A percentile compares a stretch with the other conserved stretches of the same genome.
Evolutionary conservation across 2,329 filamentous ascomycete genomes (phyloP).

Genomic region (Apiospora arundinis): DNA sequence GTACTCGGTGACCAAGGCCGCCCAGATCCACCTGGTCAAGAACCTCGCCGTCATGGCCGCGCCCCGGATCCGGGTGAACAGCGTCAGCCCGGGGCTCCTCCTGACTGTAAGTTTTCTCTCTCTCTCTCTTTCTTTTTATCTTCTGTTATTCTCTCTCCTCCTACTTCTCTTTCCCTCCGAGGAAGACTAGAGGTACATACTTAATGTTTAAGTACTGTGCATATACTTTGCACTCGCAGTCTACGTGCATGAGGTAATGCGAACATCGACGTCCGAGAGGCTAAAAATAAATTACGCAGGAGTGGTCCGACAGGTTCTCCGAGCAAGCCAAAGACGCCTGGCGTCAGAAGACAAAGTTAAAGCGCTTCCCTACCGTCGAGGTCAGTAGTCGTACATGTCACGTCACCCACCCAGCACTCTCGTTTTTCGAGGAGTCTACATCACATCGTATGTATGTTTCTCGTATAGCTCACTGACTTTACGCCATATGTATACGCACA

Average conservation of each 20-base stretch:
- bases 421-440: too few relatives aligned
- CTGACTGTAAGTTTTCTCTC: conserved; percentile 46
- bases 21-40: conserved; percentile 66
- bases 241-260: too few relatives aligned
- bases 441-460: too few relatives aligned
- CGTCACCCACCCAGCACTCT: not conserved
- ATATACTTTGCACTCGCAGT: too few relatives aligned
- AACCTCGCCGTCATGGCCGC: conserved; percentile 58
- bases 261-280: not conserved
- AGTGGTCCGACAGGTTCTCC: conserved; percentile 69
- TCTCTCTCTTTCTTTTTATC: not conserved
- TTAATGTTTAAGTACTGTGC: too few relatives aligned
- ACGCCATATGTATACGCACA: conserved; percentile 31
- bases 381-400: conserved; percentile 32
- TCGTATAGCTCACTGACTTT: not conserved
- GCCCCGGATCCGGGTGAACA: conserved; percentile 65
- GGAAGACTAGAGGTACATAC: too few relatives aligned
- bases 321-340: conserved; percentile 61
- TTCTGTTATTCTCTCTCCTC: too few relatives aligned
- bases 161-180: too few relatives aligned
- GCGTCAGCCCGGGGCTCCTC: conserved; percentile 60
- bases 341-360: conserved; percentile 63
- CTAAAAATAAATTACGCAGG: conserved; percentile 41
- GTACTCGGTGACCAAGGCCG: conserved; percentile 80
- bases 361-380: conserved; percentile 63